Evolutionary conservation across 306 rosid species (phyloP), one percentile per base, ranked within the genome.

Genomic region (Castanea crenata): DNA sequence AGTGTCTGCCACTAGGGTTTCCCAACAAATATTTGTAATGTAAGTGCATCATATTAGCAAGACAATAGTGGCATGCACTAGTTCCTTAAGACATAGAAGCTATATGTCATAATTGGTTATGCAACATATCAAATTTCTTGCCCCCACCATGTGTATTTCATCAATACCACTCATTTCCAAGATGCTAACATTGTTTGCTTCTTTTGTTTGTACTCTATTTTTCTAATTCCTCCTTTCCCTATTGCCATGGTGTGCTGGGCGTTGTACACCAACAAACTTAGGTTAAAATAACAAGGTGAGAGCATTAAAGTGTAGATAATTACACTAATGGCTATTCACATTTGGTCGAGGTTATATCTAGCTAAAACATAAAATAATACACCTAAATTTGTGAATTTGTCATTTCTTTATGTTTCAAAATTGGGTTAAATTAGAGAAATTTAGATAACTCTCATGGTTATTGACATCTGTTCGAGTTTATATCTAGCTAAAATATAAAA

Each of bases 11-110:
- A 82, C 76, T 73, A 41, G 51, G 55, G 82, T 82, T 76, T 65
- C 77, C 79, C 76, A 38, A 38, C 41, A 38, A 7, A 38, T 38
- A 38, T 38, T 38, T 38, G 46, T 38, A 38, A 38, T 2, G 79
- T 79, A 79, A 77, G 68, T 69, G 71, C 81, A 78, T 76, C 89
- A 83, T 68, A 69, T 77, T 56, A 51, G 18, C 80, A 76, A 52
- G 31, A 76, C 52, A 82, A 85, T 61, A 86, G 78, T 75, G 31
- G 31, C 49, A 13, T 69, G 35, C 59, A 65, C 59, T 51, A 35
- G 57, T 78, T 75, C 4, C 54, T 49, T 49, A 49, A 49, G 54
- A 49, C 54, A 49, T 49, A 49, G 54, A 49, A 49, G 54, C 54
- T 12, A 12, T 49, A 49, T 23, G 21, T 56, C 64, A 65, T 65